A percentile compares a stretch with the other conserved stretches of the same genome.
Conservation (phyloP, 148 eudicot species). For the Polygonum aviculare region DNA sequence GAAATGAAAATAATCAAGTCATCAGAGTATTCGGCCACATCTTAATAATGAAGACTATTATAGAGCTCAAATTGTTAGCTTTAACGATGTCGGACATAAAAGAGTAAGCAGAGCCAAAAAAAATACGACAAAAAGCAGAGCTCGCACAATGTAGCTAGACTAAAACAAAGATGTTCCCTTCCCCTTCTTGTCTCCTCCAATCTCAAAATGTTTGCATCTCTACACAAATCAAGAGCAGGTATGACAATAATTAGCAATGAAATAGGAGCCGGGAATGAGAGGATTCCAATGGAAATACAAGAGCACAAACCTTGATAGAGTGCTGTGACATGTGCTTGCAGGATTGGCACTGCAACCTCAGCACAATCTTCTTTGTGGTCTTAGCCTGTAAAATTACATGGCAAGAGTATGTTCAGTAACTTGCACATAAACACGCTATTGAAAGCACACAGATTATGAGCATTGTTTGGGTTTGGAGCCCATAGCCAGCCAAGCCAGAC, state of each 20-base stretch:
- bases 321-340: slow-evolving; percentile 52
- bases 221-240: neutral
- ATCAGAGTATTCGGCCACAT: neutral
- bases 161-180: slow-evolving; percentile 33
- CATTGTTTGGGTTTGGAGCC: neutral
- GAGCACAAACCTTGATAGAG: slow-evolving; percentile 33
- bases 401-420: neutral
- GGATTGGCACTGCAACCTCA: slow-evolving; percentile 50
- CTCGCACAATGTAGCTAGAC: neutral
- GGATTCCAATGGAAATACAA: neutral
- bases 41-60: neutral
- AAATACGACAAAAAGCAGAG: neutral
- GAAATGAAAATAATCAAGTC: no score
- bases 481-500: slow-evolving; percentile 11
- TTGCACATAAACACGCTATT: neutral
- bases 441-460: no score
- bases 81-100: neutral
- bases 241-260: neutral
- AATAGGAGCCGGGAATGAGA: neutral
- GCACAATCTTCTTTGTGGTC: slow-evolving; percentile 45
- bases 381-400: slow-evolving; percentile 21
- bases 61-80: neutral
- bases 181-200: slow-evolving; percentile 36
- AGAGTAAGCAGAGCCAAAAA: no score
- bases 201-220: slow-evolving; percentile 48